phyloP scores from a whole-genome alignment of 306 rosid genomes.

The Abrus precatorius region DNA sequence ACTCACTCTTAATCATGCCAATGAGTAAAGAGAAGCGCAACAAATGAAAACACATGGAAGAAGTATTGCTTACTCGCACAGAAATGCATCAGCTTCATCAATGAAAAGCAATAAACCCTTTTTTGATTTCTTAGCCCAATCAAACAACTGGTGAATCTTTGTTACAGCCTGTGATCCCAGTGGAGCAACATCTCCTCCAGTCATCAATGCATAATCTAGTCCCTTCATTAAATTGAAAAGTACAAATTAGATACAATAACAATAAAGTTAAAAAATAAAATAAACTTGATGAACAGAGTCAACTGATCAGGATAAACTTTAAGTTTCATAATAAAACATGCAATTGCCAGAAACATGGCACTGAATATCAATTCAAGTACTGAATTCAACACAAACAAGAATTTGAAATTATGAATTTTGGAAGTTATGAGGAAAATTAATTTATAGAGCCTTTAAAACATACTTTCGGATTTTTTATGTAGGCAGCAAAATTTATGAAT shows the following conservation, averaged over 20 bases:
- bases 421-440: background rate
- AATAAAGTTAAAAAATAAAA: conserved; percentile 2
- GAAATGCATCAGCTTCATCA: conserved; percentile 99
- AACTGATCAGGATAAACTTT: background rate
- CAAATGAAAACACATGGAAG: conserved; percentile 32
- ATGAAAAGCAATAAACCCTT: conserved; percentile 94
- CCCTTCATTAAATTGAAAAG: conserved; percentile 63
- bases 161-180: conserved; percentile 98
- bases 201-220: conserved; percentile 96
- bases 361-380: conserved; percentile 2
- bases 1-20: background rate
- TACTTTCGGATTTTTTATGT: conserved; percentile 15
- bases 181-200: conserved; percentile 99
- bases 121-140: conserved; percentile 90
- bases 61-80: conserved; percentile 87
- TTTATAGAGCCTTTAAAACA: background rate
- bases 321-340: conserved; percentile 39
- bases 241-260: conserved; percentile 14
- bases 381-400: background rate
- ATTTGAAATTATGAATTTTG: conserved; percentile 10
- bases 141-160: conserved; percentile 95
- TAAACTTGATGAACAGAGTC: background rate
- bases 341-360: conserved; percentile 13
- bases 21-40: background rate
- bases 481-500: conserved; percentile 10